These are phyloP conservation scores for Volvox carteri DNA, from an alignment of 163 green algal species.

Conservation along the genomic window DNA sequence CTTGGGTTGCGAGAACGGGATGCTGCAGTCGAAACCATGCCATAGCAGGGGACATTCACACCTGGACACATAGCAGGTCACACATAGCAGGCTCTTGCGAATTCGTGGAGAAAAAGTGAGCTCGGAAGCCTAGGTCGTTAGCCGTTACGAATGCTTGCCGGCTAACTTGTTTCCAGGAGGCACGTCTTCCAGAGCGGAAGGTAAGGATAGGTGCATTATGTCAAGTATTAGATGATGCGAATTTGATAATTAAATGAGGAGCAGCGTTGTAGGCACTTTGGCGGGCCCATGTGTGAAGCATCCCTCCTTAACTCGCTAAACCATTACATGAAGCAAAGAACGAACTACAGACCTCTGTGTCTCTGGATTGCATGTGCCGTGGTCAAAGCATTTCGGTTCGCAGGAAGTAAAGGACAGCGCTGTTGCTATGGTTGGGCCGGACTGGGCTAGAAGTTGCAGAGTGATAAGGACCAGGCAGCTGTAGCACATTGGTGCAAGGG, in stretches of 20 bases:
- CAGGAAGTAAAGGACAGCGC: neutral
- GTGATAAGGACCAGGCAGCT: neutral
- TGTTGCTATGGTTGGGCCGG: neutral
- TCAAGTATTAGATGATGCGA: too few relatives aligned
- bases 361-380: constrained; percentile 52
- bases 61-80: neutral
- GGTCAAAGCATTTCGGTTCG: neutral
- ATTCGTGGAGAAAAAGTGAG: neutral
- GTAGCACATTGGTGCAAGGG: neutral
- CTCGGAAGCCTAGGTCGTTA: neutral
- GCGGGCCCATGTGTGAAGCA: too few relatives aligned
- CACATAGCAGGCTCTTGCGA: neutral
- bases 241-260: too few relatives aligned
- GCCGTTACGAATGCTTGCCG: too few relatives aligned
- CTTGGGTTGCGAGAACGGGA: neutral
- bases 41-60: constrained; percentile 36
- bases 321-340: too few relatives aligned
- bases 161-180: too few relatives aligned
- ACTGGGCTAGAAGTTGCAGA: neutral
- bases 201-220: too few relatives aligned
- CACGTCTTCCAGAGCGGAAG: too few relatives aligned
- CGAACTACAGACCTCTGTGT: neutral
- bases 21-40: constrained; percentile 22
- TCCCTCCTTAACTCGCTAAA: too few relatives aligned
- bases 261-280: too few relatives aligned